Base-by-base conservation (phyloP, 2,329 filamentous ascomycete genomes). In the Fusarium scirpi region DNA sequence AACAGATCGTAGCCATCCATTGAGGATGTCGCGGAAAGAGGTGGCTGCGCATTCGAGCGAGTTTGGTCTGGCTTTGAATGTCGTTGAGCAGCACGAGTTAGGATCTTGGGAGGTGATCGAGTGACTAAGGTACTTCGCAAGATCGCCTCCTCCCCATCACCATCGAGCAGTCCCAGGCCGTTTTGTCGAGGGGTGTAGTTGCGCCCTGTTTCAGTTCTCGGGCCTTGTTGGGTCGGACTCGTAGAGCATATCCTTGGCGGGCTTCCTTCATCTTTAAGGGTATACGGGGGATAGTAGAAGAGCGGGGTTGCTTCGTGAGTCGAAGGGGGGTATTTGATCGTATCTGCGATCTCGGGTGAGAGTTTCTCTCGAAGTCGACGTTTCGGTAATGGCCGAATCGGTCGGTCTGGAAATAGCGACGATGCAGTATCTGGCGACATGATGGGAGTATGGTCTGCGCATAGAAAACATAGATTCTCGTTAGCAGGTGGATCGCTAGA, bases 1-100 rank as follows among this genome's bases (percentile, higher is more conserved):
- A 98, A 97, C 9, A 94, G 96, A 80, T 99, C 96, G 79, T 98
- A 98, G 16, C 94, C 94, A 78, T 98, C 95, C 13, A 89, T 84
- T 5, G 91, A 92, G 7, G 91, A 91, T 8, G 88, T 86, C 25
- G 91, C 90, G 15, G 93, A 94, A 45, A 86, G 87, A 51, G 91
- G 87, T 24, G 89, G 87, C 45, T 89, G 85, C 20, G 83, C 80
- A 59, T 84, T 85, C 4, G 79, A 63, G 52, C 83, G 84, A 32
- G 81, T 69, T 32, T 82, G 80, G n/a, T 86, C 83, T 24, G 80
- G 77, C 59, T 84, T 85, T 53, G 81, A 78, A 27, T 83, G 77
- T 60, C 81, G 79, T 38, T 82, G 84, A 55, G 80, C 77, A 22
- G 80, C 77, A 57, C 84, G 80, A 48, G 79, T 82, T 46, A 83